phyloP scores from a whole-genome alignment of 208 protist genomes.

The Trypanosoma mega region DNA sequence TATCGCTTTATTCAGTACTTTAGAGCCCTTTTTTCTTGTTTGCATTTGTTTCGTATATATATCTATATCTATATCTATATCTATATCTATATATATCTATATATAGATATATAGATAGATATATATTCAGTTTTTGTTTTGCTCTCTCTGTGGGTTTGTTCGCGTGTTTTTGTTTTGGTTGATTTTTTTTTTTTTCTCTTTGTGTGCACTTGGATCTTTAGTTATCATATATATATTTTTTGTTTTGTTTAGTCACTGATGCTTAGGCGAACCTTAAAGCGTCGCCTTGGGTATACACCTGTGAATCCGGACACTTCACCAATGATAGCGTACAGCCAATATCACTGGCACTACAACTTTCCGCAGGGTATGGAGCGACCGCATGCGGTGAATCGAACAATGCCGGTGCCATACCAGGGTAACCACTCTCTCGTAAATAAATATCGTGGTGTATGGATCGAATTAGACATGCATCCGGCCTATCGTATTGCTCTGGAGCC shows the following conservation, averaged over 20 bases:
- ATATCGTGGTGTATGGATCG: constrained; percentile 86
- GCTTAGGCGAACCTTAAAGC: constrained; percentile 48
- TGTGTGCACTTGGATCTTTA: background rate
- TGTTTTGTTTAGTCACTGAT: constrained; percentile 25
- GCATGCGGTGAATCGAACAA: constrained; percentile 72
- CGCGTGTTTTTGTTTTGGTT: background rate
- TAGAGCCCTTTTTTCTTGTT: constrained; percentile 3
- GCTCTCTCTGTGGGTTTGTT: constrained; percentile 8
- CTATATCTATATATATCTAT: background rate
- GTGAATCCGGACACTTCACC: constrained; percentile 88
- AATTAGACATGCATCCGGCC: constrained; percentile 75
- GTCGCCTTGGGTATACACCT: constrained; percentile 68
- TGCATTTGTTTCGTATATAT: background rate
- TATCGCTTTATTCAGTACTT: too few species aligned
- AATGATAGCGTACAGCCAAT: constrained; percentile 87
- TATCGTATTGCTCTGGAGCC: constrained; percentile 78
- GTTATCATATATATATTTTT: too few species aligned
- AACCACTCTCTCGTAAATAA: constrained; percentile 70
- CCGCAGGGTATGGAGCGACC: constrained; percentile 86
- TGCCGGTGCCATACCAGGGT: constrained; percentile 64
- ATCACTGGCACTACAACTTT: constrained; percentile 90
- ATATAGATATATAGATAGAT: background rate
- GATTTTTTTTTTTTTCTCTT: constrained; percentile 19
- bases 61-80: constrained; percentile 6
- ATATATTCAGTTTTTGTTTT: constrained; percentile 8